Conservation (phyloP, 2,329 filamentous ascomycete genomes). For the Fusarium metavorans region DNA sequence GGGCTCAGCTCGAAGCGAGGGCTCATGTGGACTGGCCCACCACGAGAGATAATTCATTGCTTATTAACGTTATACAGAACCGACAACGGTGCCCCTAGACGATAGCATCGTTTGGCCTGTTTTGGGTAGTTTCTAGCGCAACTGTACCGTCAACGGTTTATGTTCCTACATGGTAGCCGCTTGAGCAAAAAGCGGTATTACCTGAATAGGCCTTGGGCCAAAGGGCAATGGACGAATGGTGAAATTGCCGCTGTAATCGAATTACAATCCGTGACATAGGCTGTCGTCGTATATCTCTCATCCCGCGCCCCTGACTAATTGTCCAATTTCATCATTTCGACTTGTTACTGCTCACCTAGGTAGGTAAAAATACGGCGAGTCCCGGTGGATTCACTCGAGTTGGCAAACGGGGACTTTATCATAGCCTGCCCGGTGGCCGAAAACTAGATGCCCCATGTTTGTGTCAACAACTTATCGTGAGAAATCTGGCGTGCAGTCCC, state of each 20-base stretch:
- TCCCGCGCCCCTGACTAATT: constrained; percentile 15
- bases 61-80: not conserved
- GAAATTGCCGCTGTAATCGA: constrained; percentile 29
- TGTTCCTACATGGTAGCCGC: not conserved
- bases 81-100: not conserved
- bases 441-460: not conserved
- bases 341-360: constrained; percentile 8
- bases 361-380: not conserved
- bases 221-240: constrained; percentile 14
- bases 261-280: constrained; percentile 34
- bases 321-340: constrained; percentile 2
- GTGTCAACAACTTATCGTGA: not conserved
- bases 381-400: not conserved
- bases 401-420: not conserved
- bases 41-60: not conserved
- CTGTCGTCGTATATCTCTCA: constrained; percentile 23
- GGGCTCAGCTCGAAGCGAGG: constrained; percentile 1
- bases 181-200: constrained; percentile 19
- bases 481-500: constrained; percentile 15
- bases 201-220: constrained; percentile 9
- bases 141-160: constrained; percentile 5
- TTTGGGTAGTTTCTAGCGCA: constrained; percentile 37
- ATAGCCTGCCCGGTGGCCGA: not conserved
- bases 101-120: constrained; percentile 19
- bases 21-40: constrained; percentile 18